Evolutionary conservation across 805 yeast species (phyloP).

Genomic region (Metschnikowia dekortorum): DNA sequence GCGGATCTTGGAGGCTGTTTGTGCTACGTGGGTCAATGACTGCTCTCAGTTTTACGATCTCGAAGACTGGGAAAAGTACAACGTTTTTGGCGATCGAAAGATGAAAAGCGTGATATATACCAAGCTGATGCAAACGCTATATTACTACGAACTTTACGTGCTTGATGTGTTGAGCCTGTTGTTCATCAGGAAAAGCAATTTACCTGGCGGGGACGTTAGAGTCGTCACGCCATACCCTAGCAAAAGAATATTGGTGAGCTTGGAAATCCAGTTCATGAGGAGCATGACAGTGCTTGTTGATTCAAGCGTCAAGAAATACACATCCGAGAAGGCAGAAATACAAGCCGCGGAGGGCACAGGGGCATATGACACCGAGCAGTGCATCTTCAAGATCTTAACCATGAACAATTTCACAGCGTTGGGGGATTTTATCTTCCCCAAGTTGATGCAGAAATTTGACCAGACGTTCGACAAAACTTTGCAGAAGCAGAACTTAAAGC

Average conservation of each 20-base stretch:
- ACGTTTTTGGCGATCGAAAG: constrained; percentile 8
- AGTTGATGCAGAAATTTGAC: constrained; percentile 31
- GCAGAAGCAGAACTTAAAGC: constrained; percentile 33
- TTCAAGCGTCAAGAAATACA: constrained; percentile 38
- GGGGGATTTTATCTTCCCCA: constrained; percentile 29
- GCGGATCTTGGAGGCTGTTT: constrained; percentile 36
- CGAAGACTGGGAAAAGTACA: constrained; percentile 37
- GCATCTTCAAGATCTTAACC: constrained; percentile 35
- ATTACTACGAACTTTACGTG: constrained; percentile 33
- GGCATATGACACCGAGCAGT: constrained; percentile 20
- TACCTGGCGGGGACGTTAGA: constrained; percentile 20
- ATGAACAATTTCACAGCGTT: constrained; percentile 42
- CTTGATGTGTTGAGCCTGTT: constrained; percentile 27
- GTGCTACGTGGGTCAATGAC: constrained; percentile 44
- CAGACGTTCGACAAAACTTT: constrained; percentile 31
- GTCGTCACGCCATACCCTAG: constrained; percentile 36
- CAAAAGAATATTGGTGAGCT: constrained; percentile 35
- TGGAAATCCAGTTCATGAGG: constrained; percentile 44
- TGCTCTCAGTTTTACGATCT: constrained; percentile 41
- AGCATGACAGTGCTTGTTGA: constrained; percentile 38
- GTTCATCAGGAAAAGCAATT: constrained; percentile 19
- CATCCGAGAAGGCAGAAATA: constrained; percentile 12
- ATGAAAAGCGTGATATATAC: constrained; percentile 26
- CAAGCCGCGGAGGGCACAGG: constrained; percentile 10
- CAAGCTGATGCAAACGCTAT: constrained; percentile 31